phyloP scores from a whole-genome alignment of 306 rosid genomes.

The Dalbergia oliveri region DNA sequence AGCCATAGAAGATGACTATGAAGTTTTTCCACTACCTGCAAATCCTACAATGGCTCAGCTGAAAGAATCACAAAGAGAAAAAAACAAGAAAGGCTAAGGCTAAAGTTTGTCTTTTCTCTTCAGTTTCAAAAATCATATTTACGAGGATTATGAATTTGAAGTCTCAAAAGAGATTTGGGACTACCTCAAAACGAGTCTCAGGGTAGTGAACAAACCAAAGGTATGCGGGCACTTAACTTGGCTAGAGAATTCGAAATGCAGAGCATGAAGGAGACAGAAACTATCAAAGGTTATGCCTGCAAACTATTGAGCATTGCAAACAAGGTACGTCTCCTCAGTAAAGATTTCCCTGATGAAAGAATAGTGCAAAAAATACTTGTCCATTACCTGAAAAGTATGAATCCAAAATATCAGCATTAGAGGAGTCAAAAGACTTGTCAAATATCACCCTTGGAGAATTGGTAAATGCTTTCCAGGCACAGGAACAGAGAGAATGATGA shows the following conservation, averaged over 20 bases:
- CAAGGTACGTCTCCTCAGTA: not conserved
- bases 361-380: not conserved
- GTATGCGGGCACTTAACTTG: not conserved
- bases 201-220: not conserved
- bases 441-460: slow-evolving; percentile 10
- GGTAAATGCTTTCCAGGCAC: not conserved
- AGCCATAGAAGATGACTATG: too few species aligned
- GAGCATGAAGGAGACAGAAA: not conserved
- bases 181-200: not conserved
- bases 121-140: not conserved
- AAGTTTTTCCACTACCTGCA: too few species aligned
- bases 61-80: not conserved
- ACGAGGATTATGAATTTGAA: not conserved
- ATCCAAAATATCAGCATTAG: not conserved
- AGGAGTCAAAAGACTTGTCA: not conserved
- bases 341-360: not conserved
- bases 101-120: not conserved
- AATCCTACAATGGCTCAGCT: not conserved
- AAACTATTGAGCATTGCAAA: not conserved
- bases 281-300: not conserved
- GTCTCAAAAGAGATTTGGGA: not conserved
- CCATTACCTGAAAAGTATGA: not conserved
- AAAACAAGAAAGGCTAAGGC: not conserved
- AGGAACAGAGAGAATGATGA: not conserved
- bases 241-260: not conserved